phyloP scores from a whole-genome alignment of 2,329 filamentous ascomycete species.

The Chaetomium sp. region DNA sequence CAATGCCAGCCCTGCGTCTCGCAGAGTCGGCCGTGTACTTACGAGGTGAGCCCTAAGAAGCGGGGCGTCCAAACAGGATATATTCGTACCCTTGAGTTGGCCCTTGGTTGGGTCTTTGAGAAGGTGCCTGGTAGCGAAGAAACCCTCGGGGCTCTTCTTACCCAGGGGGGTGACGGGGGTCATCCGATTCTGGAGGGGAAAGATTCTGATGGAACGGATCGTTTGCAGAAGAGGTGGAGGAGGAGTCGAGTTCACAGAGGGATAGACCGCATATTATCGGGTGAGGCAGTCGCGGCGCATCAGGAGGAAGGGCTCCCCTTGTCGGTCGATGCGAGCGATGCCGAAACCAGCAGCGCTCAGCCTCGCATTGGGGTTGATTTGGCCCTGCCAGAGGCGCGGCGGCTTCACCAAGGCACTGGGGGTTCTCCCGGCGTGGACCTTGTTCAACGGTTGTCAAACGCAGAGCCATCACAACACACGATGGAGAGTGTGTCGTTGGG shows the following conservation, averaged over 20 bases:
- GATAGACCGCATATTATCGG: slow-evolving; percentile 56
- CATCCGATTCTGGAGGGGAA: slow-evolving; percentile 46
- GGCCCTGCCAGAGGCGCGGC: background rate
- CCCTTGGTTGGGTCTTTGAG: slow-evolving; percentile 60
- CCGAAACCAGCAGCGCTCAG: slow-evolving; percentile 27
- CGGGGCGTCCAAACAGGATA: slow-evolving; percentile 75
- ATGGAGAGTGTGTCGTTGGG: background rate
- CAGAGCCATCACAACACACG: background rate
- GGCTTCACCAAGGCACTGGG: no score
- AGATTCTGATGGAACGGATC: slow-evolving; percentile 46
- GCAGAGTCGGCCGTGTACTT: slow-evolving; percentile 60
- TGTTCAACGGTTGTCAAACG: background rate
- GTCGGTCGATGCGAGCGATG: slow-evolving; percentile 28
- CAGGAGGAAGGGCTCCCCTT: slow-evolving; percentile 28
- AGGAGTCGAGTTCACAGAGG: slow-evolving; percentile 56
- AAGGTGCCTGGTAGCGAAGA: slow-evolving; percentile 54
- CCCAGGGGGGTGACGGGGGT: slow-evolving; percentile 35
- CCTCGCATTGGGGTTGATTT: background rate
- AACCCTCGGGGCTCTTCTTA: slow-evolving; percentile 49
- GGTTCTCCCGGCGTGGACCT: no score
- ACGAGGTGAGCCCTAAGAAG: slow-evolving; percentile 67
- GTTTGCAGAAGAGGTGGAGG: slow-evolving; percentile 56
- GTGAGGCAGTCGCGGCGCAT: slow-evolving; percentile 30
- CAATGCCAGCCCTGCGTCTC: slow-evolving; percentile 60
- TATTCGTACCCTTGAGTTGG: slow-evolving; percentile 64